Percentiles rank a stretch among this genome's conserved stretches.
Evolutionary conservation across 208 protist species (phyloP).

Genomic region (Histomonas meleagridis): DNA sequence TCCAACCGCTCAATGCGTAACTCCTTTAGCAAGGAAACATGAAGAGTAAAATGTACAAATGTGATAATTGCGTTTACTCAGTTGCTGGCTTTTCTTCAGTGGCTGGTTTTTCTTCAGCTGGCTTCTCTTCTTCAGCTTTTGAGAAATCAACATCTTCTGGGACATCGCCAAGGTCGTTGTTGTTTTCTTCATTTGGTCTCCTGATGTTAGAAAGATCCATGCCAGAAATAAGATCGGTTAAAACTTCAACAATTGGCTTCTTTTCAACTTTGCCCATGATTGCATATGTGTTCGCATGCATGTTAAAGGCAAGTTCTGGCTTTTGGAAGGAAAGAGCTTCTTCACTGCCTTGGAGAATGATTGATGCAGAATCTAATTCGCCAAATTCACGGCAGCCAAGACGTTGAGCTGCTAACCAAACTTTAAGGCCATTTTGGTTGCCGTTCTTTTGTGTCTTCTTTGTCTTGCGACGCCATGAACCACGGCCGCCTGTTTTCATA

Average conservation of each 20-base stretch:
- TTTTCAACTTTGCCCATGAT: not conserved
- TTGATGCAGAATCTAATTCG: conserved; percentile 16
- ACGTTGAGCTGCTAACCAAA: conserved; percentile 25
- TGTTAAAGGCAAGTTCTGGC: conserved; percentile 12
- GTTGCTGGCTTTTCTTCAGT: too few relatives aligned
- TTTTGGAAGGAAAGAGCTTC: not conserved
- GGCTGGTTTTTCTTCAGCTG: not conserved
- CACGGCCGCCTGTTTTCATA: not conserved
- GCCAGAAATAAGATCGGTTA: not conserved
- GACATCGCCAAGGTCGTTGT: conserved; percentile 22
- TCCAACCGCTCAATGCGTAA: not conserved
- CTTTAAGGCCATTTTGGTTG: not conserved
- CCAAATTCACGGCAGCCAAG: conserved; percentile 13
- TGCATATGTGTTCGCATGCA: conserved; percentile 24
- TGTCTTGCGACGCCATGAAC: conserved; percentile 26
- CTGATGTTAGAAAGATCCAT: not conserved
- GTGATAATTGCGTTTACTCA: too few relatives aligned
- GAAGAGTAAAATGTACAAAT: too few relatives aligned
- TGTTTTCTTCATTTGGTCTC: too few relatives aligned
- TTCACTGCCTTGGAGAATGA: not conserved
- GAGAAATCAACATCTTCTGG: conserved; percentile 16
- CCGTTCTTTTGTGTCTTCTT: conserved; percentile 16
- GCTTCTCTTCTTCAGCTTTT: conserved; percentile 23
- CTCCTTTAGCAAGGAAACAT: too few relatives aligned
- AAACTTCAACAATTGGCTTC: not conserved